Evolutionary conservation across 768 basidiomycete genomes (phyloP).

Genomic region (Mycena sanguinolenta): DNA sequence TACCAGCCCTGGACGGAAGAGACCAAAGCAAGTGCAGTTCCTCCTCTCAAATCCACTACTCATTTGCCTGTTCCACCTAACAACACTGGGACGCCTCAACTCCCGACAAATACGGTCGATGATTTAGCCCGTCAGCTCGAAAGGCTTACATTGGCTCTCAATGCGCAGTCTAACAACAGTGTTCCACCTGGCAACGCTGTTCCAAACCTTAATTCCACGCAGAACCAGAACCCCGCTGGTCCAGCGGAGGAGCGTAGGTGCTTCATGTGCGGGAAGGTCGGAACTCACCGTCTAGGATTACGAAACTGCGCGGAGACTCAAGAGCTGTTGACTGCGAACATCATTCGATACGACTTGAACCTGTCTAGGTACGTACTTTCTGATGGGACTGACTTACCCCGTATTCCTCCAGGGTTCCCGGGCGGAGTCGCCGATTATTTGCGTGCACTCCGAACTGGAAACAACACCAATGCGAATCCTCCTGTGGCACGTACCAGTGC

Average conservation of each 20-base stretch:
- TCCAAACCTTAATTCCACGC: too few relatives aligned
- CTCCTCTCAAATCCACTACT: too few relatives aligned
- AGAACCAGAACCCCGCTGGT: too few relatives aligned
- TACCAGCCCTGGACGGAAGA: neutral
- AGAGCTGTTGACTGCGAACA: neutral
- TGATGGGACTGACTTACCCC: neutral
- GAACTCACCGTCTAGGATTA: neutral
- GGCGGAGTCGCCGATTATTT: conserved; percentile 23
- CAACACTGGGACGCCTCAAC: too few relatives aligned
- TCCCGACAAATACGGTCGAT: neutral
- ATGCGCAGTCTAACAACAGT: too few relatives aligned
- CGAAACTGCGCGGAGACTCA: neutral
- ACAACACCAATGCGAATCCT: too few relatives aligned
- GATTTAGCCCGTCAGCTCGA: neutral
- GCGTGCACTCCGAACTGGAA: neutral
- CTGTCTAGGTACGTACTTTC: neutral
- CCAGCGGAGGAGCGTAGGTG: too few relatives aligned
- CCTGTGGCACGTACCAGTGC: neutral
- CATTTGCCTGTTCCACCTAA: neutral
- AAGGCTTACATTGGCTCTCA: too few relatives aligned
- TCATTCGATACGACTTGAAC: neutral
- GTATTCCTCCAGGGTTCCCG: neutral
- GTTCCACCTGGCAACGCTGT: too few relatives aligned
- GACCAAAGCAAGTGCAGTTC: too few relatives aligned
- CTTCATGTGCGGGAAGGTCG: conserved; percentile 8